Percentiles rank a stretch among this genome's conserved stretches.
phyloP scores from a whole-genome alignment of 768 basidiomycete genomes.

The Pleurotus citrinopileatus region DNA sequence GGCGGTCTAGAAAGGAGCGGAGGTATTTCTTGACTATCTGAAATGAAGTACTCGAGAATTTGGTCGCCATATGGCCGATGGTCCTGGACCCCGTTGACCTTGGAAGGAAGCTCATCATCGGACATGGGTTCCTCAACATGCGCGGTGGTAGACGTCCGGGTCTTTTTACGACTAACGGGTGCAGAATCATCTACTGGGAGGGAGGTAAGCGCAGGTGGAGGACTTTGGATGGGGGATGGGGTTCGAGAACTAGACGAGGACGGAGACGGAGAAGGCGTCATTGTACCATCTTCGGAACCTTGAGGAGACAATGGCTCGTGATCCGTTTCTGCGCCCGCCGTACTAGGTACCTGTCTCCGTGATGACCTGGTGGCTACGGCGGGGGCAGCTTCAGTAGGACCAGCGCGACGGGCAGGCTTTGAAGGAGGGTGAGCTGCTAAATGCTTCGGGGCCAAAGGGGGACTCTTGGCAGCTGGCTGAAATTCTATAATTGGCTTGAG shows the following conservation, averaged over 20 bases:
- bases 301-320: slow-evolving; percentile 62
- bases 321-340: slow-evolving; percentile 56
- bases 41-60: slow-evolving; percentile 98
- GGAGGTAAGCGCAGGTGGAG: slow-evolving; percentile 43
- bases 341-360: slow-evolving; percentile 47
- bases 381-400: slow-evolving; percentile 28
- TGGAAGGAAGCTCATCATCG: slow-evolving; percentile 37
- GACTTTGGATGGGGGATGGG: slow-evolving; percentile 80
- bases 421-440: slow-evolving; percentile 68
- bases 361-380: slow-evolving; percentile 59
- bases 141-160: slow-evolving; percentile 44
- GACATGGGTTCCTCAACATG: slow-evolving; percentile 37
- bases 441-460: slow-evolving; percentile 96
- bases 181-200: slow-evolving; percentile 37
- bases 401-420: slow-evolving; percentile 46
- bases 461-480: slow-evolving; percentile 83
- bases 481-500: slow-evolving; percentile 95
- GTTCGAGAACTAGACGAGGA: slow-evolving; percentile 88
- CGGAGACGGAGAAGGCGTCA: slow-evolving; percentile 87
- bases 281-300: slow-evolving; percentile 83
- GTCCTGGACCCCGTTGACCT: slow-evolving; percentile 46
- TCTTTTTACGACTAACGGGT: slow-evolving; percentile 35
- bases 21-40: slow-evolving; percentile 91
- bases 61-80: slow-evolving; percentile 86
- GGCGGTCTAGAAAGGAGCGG: slow-evolving; percentile 85